Conservation (phyloP, 768 basidiomycete species). For the Amanita molliuscula region DNA sequence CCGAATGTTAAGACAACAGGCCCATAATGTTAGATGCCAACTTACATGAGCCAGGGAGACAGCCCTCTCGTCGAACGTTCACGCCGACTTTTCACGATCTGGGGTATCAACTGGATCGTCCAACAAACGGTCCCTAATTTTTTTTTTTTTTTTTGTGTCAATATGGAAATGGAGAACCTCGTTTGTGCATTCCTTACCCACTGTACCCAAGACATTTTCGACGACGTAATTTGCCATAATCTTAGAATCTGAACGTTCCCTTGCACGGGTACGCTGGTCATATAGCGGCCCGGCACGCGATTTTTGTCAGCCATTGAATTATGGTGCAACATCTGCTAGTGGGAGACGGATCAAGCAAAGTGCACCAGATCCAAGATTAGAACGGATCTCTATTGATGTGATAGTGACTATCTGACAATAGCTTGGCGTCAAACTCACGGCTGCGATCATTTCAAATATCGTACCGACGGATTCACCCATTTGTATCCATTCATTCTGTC, state of each 20-base stretch:
- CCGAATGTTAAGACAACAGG: neutral
- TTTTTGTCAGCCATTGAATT: no score
- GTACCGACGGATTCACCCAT: no score
- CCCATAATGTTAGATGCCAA: conserved; percentile 1
- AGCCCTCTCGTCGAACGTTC: conserved; percentile 60
- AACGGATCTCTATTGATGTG: no score
- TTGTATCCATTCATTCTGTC: no score
- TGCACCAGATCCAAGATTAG: no score
- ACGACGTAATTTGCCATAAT: conserved; percentile 39
- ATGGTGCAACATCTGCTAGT: no score
- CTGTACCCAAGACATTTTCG: conserved; percentile 63
- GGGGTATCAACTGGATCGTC: conserved; percentile 59
- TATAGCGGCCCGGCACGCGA: no score
- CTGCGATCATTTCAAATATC: no score
- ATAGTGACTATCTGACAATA: no score
- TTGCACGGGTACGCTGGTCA: no score
- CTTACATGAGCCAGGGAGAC: conserved; percentile 56
- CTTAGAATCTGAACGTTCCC: neutral
- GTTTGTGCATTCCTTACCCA: conserved; percentile 31
- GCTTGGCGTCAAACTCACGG: no score
- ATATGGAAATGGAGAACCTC: neutral
- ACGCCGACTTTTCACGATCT: conserved; percentile 64
- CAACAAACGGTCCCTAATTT: conserved; percentile 50
- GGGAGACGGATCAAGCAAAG: no score
- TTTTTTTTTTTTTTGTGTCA: neutral